These are phyloP conservation scores for Talaromyces adpressus DNA, from an alignment of 495 filamentous ascomycete genomes.

Conservation along the genomic window DNA sequence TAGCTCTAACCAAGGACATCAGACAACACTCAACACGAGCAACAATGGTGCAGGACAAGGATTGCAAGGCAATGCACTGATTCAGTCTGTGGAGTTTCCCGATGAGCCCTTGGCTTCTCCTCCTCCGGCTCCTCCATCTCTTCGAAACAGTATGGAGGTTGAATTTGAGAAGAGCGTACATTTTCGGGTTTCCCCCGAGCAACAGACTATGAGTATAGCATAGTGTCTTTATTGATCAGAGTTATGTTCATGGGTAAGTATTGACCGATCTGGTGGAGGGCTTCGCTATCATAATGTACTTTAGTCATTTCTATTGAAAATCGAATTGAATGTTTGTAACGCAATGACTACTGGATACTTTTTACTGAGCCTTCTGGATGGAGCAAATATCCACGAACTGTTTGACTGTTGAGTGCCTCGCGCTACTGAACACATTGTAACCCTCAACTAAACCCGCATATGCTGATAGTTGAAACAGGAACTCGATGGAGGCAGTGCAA, in stretches of 20 bases:
- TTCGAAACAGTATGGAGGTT: neutral
- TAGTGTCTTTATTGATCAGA: neutral
- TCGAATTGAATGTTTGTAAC: neutral
- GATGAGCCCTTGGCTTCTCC: neutral
- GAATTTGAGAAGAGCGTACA: neutral
- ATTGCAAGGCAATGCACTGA: neutral
- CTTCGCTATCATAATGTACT: neutral
- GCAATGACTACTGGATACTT: neutral
- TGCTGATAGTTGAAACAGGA: too few species aligned
- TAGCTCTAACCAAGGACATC: neutral
- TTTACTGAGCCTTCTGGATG: neutral
- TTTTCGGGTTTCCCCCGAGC: neutral
- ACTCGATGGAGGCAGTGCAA: too few species aligned
- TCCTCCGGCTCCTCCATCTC: neutral
- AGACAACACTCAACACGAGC: neutral
- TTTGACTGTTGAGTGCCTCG: too few species aligned
- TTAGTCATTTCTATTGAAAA: neutral
- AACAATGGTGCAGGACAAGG: neutral
- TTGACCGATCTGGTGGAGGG: neutral
- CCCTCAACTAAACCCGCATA: too few species aligned
- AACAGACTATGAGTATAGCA: neutral
- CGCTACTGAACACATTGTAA: too few species aligned
- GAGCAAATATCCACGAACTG: too few species aligned
- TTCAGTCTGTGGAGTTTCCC: neutral
- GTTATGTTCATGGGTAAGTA: neutral